Conservation (phyloP, 202 grass and related monocot species). For the Setaria viridis region DNA sequence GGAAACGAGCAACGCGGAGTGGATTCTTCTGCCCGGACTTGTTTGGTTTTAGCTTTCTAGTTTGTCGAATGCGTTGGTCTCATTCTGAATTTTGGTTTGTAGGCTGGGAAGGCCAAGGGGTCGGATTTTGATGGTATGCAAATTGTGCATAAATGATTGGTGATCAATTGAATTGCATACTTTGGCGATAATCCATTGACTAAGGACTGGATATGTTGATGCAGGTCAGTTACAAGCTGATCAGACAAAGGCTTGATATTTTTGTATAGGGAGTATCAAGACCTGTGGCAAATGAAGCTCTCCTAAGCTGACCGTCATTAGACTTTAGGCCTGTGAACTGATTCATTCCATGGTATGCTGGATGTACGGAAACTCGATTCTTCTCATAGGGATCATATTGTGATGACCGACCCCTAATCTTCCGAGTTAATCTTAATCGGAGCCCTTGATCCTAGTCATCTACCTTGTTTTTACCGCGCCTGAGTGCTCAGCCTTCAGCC, state of each 20-base stretch:
- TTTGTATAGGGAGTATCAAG: constrained; percentile 63
- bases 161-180: neutral
- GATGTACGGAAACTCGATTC: constrained; percentile 55
- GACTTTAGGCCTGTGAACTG: constrained; percentile 54
- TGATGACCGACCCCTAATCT: too few species aligned
- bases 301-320: constrained; percentile 61
- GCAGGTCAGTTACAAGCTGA: constrained; percentile 65
- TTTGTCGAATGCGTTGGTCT: neutral
- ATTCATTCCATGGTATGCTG: constrained; percentile 51
- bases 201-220: constrained; percentile 25
- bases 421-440: too few species aligned
- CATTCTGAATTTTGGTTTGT: constrained; percentile 28
- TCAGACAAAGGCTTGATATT: constrained; percentile 51
- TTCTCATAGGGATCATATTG: constrained; percentile 55
- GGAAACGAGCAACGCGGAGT: neutral
- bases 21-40: neutral
- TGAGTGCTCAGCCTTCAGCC: too few species aligned
- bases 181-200: neutral
- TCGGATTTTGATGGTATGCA: constrained; percentile 54
- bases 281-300: constrained; percentile 51
- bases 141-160: neutral
- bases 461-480: too few species aligned
- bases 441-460: too few species aligned
- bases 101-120: constrained; percentile 54
- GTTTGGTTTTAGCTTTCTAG: neutral